These are phyloP conservation scores for Pythium aquatile DNA, from an alignment of 352 stramenopile species.

Conservation along the genomic window DNA sequence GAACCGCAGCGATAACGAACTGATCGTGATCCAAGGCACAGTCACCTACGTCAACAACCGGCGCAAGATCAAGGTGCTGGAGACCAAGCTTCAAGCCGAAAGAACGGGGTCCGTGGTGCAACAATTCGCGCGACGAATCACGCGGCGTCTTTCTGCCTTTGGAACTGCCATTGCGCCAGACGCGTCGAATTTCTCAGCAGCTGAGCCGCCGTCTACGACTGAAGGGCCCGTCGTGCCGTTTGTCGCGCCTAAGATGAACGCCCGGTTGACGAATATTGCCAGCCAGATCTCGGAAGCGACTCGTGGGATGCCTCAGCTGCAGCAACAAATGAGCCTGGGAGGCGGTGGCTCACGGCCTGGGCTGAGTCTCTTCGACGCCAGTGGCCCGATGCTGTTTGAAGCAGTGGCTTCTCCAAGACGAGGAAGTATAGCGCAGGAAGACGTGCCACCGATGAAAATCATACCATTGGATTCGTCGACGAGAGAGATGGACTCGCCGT, in stretches of 20 bases:
- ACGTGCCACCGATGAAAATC: background rate
- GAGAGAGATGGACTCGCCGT: background rate
- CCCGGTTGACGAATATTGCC: slow-evolving; percentile 5
- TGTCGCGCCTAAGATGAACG: background rate
- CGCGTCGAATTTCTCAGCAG: background rate
- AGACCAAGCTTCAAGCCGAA: slow-evolving; percentile 10
- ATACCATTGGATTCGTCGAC: background rate
- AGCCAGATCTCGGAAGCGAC: slow-evolving; percentile 7
- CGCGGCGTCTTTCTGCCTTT: slow-evolving; percentile 4
- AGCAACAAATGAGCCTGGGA: background rate
- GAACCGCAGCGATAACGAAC: slow-evolving; percentile 21
- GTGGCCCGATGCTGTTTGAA: slow-evolving; percentile 1
- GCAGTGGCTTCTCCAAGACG: background rate
- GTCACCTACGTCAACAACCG: slow-evolving; percentile 31
- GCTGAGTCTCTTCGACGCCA: background rate
- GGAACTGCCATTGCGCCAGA: background rate
- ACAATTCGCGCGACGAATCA: background rate
- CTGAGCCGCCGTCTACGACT: background rate
- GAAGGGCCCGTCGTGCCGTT: background rate
- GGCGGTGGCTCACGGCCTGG: background rate
- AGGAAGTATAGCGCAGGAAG: background rate
- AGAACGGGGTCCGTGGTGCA: background rate
- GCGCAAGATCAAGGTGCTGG: slow-evolving; percentile 17
- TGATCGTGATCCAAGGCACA: slow-evolving; percentile 30
- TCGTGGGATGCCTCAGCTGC: background rate